phyloP scores from a whole-genome alignment of 2,329 filamentous ascomycete species.

The Phaeosphaeria sp. region DNA sequence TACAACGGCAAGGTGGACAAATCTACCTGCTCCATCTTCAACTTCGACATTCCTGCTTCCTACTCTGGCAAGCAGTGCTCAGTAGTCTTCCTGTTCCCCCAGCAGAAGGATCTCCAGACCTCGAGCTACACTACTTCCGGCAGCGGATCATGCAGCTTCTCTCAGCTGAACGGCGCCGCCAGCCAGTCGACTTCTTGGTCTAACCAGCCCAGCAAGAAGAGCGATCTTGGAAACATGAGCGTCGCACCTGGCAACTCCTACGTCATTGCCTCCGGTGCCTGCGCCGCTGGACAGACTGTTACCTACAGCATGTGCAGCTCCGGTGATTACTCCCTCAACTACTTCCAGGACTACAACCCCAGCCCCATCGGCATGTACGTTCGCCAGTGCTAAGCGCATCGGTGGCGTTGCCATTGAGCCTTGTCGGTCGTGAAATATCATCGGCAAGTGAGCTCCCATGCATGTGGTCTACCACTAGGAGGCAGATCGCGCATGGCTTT shows the following conservation, averaged over 20 bases:
- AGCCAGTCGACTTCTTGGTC: conserved; percentile 60
- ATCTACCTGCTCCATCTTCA: conserved; percentile 66
- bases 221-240: conserved; percentile 49
- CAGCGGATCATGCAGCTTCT: conserved; percentile 61
- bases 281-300: conserved; percentile 61
- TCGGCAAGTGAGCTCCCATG: not conserved
- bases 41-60: conserved; percentile 68
- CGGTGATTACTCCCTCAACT: conserved; percentile 60
- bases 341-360: conserved; percentile 70
- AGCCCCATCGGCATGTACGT: conserved; percentile 50
- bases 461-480: too few relatives aligned
- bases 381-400: conserved; percentile 23
- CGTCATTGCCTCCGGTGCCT: conserved; percentile 62
- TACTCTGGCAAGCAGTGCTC: conserved; percentile 66
- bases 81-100: conserved; percentile 70
- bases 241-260: conserved; percentile 60
- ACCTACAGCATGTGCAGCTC: conserved; percentile 60
- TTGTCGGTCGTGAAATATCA: not conserved
- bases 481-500: too few relatives aligned
- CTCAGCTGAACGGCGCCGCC: conserved; percentile 56
- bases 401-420: not conserved
- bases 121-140: conserved; percentile 64
- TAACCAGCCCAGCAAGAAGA: conserved; percentile 56
- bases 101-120: conserved; percentile 63
- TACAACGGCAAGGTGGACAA: conserved; percentile 57